Conservation (phyloP, 371 early-diverging fungal species). For the Mucor ambiguus region DNA sequence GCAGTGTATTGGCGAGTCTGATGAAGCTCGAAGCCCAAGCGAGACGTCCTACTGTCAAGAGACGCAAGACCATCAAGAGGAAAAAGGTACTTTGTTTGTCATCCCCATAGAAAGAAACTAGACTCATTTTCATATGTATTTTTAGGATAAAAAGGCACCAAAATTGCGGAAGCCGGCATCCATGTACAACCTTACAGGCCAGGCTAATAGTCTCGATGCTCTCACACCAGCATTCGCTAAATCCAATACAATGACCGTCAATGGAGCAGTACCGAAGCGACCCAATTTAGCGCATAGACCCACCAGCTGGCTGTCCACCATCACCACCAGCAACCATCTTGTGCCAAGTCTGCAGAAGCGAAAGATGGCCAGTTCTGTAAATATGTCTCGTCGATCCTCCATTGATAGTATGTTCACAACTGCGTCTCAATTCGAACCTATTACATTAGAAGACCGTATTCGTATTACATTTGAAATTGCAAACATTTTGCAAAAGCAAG, state of each 20-base stretch:
- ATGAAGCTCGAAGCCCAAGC: constrained; percentile 46
- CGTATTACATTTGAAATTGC: constrained; percentile 63
- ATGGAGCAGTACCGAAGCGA: constrained; percentile 18
- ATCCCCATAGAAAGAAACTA: not conserved
- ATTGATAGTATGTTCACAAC: constrained; percentile 51
- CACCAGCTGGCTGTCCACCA: constrained; percentile 42
- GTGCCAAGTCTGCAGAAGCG: constrained; percentile 48
- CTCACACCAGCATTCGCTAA: constrained; percentile 16
- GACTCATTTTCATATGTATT: not conserved
- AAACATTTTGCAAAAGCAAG: constrained; percentile 63
- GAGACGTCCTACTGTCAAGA: constrained; percentile 5
- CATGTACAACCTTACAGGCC: constrained; percentile 26
- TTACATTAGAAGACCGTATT: constrained; percentile 58
- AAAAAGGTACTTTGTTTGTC: constrained; percentile 13
- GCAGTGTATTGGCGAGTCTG: constrained; percentile 44
- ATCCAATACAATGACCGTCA: not conserved
- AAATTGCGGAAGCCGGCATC: constrained; percentile 33
- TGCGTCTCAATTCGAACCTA: constrained; percentile 53
- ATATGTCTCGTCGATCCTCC: constrained; percentile 41
- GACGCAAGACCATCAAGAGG: constrained; percentile 9
- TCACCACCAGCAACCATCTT: constrained; percentile 43
- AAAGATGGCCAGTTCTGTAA: constrained; percentile 26
- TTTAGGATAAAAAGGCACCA: constrained; percentile 16
- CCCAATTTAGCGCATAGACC: constrained; percentile 44
- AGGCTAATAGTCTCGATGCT: constrained; percentile 15